phyloP scores from a whole-genome alignment of 345 rosid species.

The Eucalyptus tenuipes region DNA sequence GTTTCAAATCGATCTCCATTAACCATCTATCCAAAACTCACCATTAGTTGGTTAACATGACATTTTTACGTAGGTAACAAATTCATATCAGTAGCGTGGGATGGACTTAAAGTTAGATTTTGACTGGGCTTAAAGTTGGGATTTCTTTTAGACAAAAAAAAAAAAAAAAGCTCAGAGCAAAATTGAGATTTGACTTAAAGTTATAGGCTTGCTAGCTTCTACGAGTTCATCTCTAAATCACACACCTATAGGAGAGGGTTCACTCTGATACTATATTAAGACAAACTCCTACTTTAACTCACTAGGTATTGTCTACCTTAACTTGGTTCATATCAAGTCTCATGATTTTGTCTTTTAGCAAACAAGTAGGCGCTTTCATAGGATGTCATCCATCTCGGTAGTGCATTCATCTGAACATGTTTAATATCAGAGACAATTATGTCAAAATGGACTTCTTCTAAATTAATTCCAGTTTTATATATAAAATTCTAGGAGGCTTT shows the following conservation, averaged over 20 bases:
- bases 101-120: no score
- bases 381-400: background rate
- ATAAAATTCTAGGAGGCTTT: background rate
- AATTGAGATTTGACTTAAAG: no score
- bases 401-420: background rate
- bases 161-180: no score
- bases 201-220: background rate
- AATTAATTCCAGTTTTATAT: background rate
- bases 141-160: no score
- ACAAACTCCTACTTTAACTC: background rate
- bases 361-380: background rate
- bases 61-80: no score
- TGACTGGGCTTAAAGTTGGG: no score
- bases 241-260: background rate
- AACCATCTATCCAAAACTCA: no score
- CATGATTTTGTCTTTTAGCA: background rate
- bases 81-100: rapidly evolving
- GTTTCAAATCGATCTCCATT: no score
- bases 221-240: background rate
- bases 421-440: background rate
- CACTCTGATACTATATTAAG: background rate
- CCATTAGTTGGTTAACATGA: no score
- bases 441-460: background rate
- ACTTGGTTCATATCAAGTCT: no score
- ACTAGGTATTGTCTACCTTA: no score